Conservation (phyloP, 169 alveolate species). For the Plasmodium malariae region DNA sequence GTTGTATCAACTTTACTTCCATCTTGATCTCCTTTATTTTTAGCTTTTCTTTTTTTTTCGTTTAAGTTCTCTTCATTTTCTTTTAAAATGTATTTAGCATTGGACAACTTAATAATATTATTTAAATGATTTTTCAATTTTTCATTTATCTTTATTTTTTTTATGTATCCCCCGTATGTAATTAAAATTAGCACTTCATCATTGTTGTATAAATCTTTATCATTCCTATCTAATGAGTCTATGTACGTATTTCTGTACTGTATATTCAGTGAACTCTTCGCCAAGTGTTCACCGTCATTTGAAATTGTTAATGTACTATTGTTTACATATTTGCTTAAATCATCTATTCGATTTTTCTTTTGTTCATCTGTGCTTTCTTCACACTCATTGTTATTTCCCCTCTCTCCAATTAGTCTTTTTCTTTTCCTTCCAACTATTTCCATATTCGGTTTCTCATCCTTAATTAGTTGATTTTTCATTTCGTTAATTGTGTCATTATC, state of each 20-base stretch:
- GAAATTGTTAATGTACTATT: background rate
- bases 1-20: background rate
- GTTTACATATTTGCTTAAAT: background rate
- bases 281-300: background rate
- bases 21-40: background rate
- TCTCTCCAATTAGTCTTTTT: background rate
- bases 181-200: constrained; percentile 61
- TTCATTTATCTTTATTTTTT: constrained; percentile 55
- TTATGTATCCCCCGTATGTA: constrained; percentile 67
- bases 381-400: background rate
- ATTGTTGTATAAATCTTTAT: constrained; percentile 38
- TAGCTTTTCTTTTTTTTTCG: background rate
- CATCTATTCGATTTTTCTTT: background rate
- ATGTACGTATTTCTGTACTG: constrained; percentile 65
- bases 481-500: background rate
- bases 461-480: background rate
- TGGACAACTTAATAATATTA: constrained; percentile 49
- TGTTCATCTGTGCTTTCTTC: background rate
- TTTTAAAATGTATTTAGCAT: constrained; percentile 68
- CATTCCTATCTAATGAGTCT: constrained; percentile 31
- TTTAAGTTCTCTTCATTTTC: constrained; percentile 42
- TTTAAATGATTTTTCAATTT: constrained; percentile 66
- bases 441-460: background rate
- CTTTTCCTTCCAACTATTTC: background rate
- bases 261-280: background rate